Evolutionary conservation across 306 rosid genomes (phyloP).

Genomic region (Fragaria nilgerrensis): DNA sequence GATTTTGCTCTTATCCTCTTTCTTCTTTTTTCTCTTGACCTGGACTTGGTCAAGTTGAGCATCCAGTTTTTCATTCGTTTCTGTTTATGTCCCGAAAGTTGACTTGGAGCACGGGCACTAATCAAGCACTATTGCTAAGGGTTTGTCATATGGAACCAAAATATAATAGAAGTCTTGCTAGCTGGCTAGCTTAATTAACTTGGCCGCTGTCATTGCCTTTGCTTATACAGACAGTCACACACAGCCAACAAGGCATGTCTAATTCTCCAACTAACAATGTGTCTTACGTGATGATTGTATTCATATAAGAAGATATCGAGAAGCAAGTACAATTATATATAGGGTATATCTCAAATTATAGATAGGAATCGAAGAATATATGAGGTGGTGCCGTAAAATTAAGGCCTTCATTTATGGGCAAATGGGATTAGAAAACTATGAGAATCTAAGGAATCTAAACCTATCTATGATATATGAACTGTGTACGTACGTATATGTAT

Average conservation of each 20-base stretch:
- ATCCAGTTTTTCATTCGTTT: neutral
- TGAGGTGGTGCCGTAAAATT: neutral
- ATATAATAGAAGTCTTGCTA: neutral
- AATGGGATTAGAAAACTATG: neutral
- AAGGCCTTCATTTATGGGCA: neutral
- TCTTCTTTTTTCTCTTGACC: conserved; percentile 3
- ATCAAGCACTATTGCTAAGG: neutral
- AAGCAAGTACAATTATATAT: neutral
- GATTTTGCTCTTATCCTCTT: conserved; percentile 12
- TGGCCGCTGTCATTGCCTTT: neutral
- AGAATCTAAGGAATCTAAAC: neutral
- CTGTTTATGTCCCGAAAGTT: neutral
- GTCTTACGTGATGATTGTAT: neutral
- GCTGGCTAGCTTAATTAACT: neutral
- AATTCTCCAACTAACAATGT: neutral
- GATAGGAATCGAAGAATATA: neutral
- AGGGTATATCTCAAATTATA: neutral
- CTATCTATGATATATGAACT: neutral
- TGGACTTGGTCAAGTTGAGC: neutral
- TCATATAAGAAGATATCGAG: neutral
- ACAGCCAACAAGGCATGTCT: neutral
- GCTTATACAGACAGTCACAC: neutral
- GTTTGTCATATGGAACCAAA: neutral
- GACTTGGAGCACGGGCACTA: neutral
- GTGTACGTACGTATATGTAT: neutral